These are phyloP conservation scores for Sphaerobolus stellatus DNA, from an alignment of 1,284 basidiomycete species.

Conservation along the genomic window DNA sequence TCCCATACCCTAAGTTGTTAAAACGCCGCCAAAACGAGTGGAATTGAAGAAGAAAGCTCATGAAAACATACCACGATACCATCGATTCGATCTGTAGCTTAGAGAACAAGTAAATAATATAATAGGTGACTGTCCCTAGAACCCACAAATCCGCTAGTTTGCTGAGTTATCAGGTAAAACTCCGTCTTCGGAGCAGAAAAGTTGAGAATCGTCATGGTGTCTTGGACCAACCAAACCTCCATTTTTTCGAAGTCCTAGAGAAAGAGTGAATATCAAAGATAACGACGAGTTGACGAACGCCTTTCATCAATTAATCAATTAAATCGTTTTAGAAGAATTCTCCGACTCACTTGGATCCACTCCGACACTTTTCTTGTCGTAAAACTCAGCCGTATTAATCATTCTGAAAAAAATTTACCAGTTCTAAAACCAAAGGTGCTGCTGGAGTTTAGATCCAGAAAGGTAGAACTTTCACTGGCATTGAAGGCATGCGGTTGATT, in stretches of 20 bases:
- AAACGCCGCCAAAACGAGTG: not conserved
- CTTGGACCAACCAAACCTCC: not conserved
- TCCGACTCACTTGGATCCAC: conserved; percentile 10
- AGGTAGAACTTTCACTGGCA: conserved; percentile 6
- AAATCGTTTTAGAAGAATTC: not conserved
- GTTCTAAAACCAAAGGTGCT: conserved; percentile 28
- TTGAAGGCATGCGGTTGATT: conserved; percentile 7
- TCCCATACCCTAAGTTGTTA: conserved; percentile 4
- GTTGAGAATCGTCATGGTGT: conserved; percentile 11
- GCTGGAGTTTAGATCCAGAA: not conserved
- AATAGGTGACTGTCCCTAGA: not conserved
- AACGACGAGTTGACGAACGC: not conserved
- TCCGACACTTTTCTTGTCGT: conserved; percentile 4
- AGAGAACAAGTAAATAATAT: not conserved
- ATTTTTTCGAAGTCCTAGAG: conserved; percentile 11
- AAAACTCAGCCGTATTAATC: not conserved
- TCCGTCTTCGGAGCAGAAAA: conserved; percentile 2
- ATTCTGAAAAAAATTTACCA: too few relatives aligned
- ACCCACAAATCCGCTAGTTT: conserved; percentile 11
- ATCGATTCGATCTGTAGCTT: conserved; percentile 8
- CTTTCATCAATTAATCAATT: not conserved
- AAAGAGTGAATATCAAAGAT: not conserved
- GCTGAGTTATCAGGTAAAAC: conserved; percentile 9
- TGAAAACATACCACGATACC: conserved; percentile 11
- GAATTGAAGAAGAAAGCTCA: not conserved